Evolutionary conservation across 441 rosid species (phyloP).

Genomic region (Metrosideros polymorpha): DNA sequence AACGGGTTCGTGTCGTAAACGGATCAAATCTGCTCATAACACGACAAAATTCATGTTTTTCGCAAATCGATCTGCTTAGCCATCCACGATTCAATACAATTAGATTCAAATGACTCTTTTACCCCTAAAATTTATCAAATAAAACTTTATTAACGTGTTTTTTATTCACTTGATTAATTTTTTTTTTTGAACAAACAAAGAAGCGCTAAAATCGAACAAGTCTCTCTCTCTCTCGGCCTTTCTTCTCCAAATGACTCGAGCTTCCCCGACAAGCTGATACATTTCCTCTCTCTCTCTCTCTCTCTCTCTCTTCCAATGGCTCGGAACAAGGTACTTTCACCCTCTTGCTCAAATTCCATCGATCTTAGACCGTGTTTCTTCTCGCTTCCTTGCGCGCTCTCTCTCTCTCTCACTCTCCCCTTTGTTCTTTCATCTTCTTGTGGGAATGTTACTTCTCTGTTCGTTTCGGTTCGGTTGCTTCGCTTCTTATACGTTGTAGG

Average conservation of each 20-base stretch:
- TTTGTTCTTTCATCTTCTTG: neutral
- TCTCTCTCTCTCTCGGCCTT: neutral
- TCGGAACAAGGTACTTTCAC: neutral
- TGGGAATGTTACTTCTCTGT: neutral
- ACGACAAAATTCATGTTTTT: rapidly evolving
- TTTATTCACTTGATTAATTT: neutral
- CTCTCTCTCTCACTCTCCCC: neutral
- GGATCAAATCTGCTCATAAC: rapidly evolving
- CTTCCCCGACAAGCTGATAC: neutral
- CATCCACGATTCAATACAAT: neutral
- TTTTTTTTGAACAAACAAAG: neutral
- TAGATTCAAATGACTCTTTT: neutral
- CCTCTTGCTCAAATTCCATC: neutral
- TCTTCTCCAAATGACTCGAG: neutral
- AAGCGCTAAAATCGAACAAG: neutral
- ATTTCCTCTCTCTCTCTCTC: neutral
- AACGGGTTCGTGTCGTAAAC: too few species aligned
- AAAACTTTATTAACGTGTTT: neutral
- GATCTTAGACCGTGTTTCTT: neutral
- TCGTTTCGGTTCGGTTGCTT: neutral
- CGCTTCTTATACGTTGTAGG: neutral
- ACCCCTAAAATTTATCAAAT: neutral
- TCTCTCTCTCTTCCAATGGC: neutral
- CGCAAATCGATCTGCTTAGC: neutral
- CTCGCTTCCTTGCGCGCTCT: neutral